Conservation (phyloP, 495 filamentous ascomycete species). For the Astrothelium subdiscretum region DNA sequence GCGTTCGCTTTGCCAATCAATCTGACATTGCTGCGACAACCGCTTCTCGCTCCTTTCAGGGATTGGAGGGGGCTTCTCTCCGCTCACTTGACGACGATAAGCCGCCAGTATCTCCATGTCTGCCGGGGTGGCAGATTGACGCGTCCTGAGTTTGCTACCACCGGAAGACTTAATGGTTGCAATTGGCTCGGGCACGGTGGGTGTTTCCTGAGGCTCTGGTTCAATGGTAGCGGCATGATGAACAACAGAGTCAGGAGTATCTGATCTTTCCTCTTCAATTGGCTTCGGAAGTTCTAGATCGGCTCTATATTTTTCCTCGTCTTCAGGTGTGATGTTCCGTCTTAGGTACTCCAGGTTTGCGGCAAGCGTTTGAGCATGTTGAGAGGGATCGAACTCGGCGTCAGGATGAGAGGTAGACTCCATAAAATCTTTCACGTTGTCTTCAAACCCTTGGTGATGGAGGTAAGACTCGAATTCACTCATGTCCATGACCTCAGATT, state of each 20-base stretch:
- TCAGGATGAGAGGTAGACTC: not conserved
- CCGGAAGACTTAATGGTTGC: conserved; percentile 88
- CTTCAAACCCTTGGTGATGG: not conserved
- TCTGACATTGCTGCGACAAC: conserved; percentile 51
- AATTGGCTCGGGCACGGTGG: conserved; percentile 63
- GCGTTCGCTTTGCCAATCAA: conserved; percentile 41
- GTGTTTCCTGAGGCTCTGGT: conserved; percentile 33
- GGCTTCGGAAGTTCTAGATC: not conserved
- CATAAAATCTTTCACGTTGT: not conserved
- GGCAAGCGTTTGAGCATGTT: not conserved
- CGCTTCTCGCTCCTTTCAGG: conserved; percentile 29
- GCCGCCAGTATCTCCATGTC: conserved; percentile 83
- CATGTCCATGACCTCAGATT: conserved; percentile 1
- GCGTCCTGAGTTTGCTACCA: conserved; percentile 68
- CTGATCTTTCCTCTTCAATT: conserved; percentile 24
- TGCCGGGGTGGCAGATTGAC: conserved; percentile 74
- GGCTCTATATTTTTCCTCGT: conserved; percentile 22
- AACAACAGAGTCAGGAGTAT: conserved; percentile 90
- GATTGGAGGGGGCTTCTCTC: conserved; percentile 28
- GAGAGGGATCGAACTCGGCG: not conserved
- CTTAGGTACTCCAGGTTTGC: not conserved
- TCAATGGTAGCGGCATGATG: conserved; percentile 50
- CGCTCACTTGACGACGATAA: conserved; percentile 72
- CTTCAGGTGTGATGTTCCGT: conserved; percentile 3
- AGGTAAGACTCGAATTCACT: not conserved